Evolutionary conservation across 805 yeast species (phyloP), one percentile per base, ranked within the genome.

Genomic region (Scheffersomyces ergatensis): DNA sequence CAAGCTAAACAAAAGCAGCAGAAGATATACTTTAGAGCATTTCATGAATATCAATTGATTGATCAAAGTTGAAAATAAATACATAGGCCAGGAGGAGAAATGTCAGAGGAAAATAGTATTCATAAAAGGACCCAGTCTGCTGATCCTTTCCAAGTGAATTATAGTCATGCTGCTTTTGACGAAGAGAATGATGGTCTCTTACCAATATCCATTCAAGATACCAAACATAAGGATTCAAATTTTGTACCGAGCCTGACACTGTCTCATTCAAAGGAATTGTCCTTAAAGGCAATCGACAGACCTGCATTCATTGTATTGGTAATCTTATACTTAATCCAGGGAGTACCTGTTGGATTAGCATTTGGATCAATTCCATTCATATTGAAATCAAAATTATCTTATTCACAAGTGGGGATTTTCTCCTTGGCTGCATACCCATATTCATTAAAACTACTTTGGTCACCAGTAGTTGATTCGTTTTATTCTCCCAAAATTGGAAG

Each of bases 331-430:
- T 67, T 89, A 36, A 73, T 90, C 5, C 99, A 93, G 60, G 99
- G 99, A n/a, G 81, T 93, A 5, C 99, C 99, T 0, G 95, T 90
- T 12, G 99, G 99, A 0, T 65, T 93, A 25, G 96, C 96, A 1
- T 89, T 92, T 67, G 99, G 99, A 2, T 82, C 96, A 1, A 76
- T 93, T 9, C 99, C 99, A 1, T 93, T 90, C 55, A 65, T 93
- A 15, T 72, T 93, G 42, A 93, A 93, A 58, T 77, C 92, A 3
- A 81, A 85, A 42, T 74, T 92, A 13, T 77, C 89, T 11, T 93
- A 87, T 57, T 81, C 96, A 0, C 95, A 90, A 54, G 86, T 93
- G 6, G 99, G 98, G 1, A 57, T 90, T 2, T 93, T 93, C 59
- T 80, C 96, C 2, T 68, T 93, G 47, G 97, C 98, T 0, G 82